Evolutionary conservation across 2,329 filamentous ascomycete genomes (phyloP).

Genomic region (Penicillium sp.): DNA sequence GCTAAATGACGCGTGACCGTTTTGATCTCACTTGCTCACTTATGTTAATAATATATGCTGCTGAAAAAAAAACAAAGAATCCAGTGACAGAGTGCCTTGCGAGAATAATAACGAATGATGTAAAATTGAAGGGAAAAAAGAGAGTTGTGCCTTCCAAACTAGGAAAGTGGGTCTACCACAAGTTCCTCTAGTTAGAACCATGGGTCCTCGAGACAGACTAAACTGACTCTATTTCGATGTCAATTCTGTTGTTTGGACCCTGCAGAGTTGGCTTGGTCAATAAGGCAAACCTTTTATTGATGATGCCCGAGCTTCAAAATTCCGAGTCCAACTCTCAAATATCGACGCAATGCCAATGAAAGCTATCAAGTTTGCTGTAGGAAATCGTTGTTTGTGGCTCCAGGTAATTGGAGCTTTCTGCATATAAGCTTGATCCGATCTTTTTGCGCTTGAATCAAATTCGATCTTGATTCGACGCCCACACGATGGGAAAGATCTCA

Average conservation of each 20-base stretch:
- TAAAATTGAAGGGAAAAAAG: not conserved
- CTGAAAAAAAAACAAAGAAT: not conserved
- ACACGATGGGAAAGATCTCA: not conserved
- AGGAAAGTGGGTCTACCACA: not conserved
- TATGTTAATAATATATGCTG: too few relatives aligned
- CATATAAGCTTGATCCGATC: not conserved
- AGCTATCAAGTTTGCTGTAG: not conserved
- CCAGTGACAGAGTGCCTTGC: too few relatives aligned
- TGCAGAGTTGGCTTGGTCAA: not conserved
- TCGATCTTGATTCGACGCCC: not conserved
- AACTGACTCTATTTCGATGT: not conserved
- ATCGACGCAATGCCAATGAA: not conserved
- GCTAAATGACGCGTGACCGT: not conserved
- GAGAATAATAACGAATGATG: not conserved
- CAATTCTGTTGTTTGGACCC: not conserved
- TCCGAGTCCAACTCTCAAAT: not conserved
- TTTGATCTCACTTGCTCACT: not conserved
- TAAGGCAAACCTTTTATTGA: not conserved
- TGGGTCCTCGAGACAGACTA: not conserved
- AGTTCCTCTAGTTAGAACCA: not conserved
- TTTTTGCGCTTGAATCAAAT: not conserved
- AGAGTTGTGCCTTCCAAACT: not conserved
- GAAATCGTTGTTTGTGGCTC: not conserved
- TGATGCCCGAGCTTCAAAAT: not conserved
- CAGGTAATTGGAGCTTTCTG: not conserved